A percentile compares a stretch with the other conserved stretches of the same genome.
Conservation (phyloP, 192 early-diverging fungal species). For the Mortierella antarctica region DNA sequence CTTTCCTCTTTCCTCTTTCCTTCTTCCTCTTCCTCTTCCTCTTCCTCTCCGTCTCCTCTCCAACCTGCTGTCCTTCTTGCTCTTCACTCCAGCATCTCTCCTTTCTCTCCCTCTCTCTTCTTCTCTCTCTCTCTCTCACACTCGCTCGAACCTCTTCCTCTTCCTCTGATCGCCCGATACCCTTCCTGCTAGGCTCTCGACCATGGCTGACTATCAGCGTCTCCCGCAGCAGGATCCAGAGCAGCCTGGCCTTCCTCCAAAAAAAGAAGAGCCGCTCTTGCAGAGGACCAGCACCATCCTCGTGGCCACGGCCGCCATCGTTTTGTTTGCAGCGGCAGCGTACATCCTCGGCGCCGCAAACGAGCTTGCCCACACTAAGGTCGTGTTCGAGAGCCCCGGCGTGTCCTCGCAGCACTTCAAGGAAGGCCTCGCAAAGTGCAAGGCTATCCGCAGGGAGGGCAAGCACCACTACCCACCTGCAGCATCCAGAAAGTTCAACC, state of each 20-base stretch:
- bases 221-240: constrained; percentile 22
- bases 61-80: neutral
- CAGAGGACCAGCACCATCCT: constrained; percentile 9
- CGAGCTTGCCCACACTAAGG: constrained; percentile 4
- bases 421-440: constrained; percentile 29
- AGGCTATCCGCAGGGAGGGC: constrained; percentile 11
- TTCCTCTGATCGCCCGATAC: neutral
- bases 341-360: constrained; percentile 25
- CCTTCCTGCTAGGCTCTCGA: neutral
- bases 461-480: constrained; percentile 5
- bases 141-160: neutral
- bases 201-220: constrained; percentile 25
- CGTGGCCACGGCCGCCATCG: constrained; percentile 20
- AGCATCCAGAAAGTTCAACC: constrained; percentile 41
- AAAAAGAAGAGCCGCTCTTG: neutral
- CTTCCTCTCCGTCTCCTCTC: neutral
- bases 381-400: constrained; percentile 14
- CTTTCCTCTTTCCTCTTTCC: neutral
- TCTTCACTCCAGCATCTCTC: neutral
- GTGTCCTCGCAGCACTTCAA: constrained; percentile 27
- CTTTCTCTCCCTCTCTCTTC: neutral
- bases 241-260: neutral
- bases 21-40: neutral
- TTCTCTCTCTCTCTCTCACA: neutral
- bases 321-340: constrained; percentile 9